Conservation (phyloP, 257 asterid genomes). For the Nicotiana otophora region DNA sequence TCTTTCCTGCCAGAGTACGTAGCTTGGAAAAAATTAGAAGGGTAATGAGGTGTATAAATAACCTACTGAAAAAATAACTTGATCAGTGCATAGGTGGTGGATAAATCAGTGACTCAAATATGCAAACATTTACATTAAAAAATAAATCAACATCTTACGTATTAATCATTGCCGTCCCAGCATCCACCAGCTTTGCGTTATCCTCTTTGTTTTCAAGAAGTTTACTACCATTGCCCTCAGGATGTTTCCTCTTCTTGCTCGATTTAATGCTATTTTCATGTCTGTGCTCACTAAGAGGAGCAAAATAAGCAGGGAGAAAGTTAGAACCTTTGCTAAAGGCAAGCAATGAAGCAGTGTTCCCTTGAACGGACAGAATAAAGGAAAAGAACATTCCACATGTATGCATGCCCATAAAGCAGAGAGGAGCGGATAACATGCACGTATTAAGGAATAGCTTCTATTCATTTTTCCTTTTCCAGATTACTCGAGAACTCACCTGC, state of each 20-base stretch:
- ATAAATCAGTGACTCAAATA: neutral
- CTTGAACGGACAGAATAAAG: neutral
- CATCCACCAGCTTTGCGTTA: constrained; percentile 30
- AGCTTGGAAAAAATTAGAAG: neutral
- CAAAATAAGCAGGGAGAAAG: neutral
- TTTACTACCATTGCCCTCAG: constrained; percentile 25
- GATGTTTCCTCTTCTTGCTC: constrained; percentile 55
- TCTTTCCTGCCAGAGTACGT: constrained; percentile 31
- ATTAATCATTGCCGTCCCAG: constrained; percentile 7
- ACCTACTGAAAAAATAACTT: neutral
- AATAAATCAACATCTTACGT: constrained; percentile 32
- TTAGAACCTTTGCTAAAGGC: neutral
- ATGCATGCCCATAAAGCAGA: neutral
- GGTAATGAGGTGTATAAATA: neutral
- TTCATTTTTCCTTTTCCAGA: neutral
- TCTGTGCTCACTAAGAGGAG: constrained; percentile 22
- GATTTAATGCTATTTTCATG: constrained; percentile 16
- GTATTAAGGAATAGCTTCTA: neutral
- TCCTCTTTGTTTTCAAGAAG: constrained; percentile 23
- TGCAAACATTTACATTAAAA: neutral
- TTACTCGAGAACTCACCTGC: neutral
- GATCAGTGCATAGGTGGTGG: neutral
- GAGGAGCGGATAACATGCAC: neutral
- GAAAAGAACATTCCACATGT: neutral
- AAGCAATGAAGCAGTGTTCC: neutral